Percentiles rank a stretch among this genome's conserved stretches.
Evolutionary conservation across 495 filamentous ascomycete species (phyloP).

Genomic region (Cairneyella variabilis): DNA sequence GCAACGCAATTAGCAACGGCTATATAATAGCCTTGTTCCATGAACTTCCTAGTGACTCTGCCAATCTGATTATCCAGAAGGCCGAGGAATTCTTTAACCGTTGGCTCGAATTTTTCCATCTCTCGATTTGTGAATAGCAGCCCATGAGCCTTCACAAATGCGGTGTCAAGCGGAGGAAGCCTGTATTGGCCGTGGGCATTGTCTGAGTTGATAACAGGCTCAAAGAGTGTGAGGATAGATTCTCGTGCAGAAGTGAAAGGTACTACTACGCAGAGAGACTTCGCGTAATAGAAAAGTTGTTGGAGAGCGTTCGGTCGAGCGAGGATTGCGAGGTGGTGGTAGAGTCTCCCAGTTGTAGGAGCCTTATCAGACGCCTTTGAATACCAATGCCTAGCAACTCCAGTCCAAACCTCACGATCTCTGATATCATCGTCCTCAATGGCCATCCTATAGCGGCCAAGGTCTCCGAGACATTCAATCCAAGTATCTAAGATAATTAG

Average conservation of each 20-base stretch:
- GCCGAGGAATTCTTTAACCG: slow-evolving; percentile 47
- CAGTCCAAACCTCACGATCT: slow-evolving; percentile 76
- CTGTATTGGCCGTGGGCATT: slow-evolving; percentile 10
- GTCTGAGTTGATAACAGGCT: slow-evolving; percentile 21
- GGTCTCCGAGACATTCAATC: slow-evolving; percentile 85
- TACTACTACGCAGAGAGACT: slow-evolving; percentile 31
- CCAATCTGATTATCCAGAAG: slow-evolving; percentile 57
- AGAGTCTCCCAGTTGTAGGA: slow-evolving; percentile 68
- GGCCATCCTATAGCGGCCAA: slow-evolving; percentile 65
- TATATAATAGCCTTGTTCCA: slow-evolving; percentile 68
- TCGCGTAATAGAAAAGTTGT: slow-evolving; percentile 70
- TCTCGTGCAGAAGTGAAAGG: slow-evolving; percentile 25
- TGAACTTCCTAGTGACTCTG: slow-evolving; percentile 53
- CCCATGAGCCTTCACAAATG: slow-evolving; percentile 62
- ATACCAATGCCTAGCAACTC: slow-evolving; percentile 78
- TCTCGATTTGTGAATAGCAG: slow-evolving; percentile 58
- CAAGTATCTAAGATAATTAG: no score
- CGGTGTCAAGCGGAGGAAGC: slow-evolving; percentile 36
- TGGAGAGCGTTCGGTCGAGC: slow-evolving; percentile 69
- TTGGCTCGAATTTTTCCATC: slow-evolving; percentile 40
- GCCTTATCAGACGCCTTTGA: slow-evolving; percentile 67
- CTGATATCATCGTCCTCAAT: slow-evolving; percentile 68
- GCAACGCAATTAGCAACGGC: slow-evolving; percentile 21
- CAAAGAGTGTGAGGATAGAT: slow-evolving; percentile 25
- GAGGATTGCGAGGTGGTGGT: slow-evolving; percentile 82